These are phyloP conservation scores for Waltergamsia citrina DNA, from an alignment of 2,329 filamentous ascomycete genomes.

Conservation along the genomic window DNA sequence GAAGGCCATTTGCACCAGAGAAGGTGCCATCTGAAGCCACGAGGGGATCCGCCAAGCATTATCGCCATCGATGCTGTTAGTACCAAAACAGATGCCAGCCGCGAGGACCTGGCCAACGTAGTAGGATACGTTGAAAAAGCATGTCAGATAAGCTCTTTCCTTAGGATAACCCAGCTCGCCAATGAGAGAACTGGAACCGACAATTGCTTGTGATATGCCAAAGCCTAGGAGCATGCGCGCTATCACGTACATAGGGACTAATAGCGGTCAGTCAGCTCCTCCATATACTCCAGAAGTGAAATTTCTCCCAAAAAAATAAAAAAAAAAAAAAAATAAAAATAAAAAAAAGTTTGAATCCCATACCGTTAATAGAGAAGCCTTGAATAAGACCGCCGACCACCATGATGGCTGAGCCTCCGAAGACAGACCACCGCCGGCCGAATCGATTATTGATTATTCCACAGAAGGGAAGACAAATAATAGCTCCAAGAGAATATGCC, in stretches of 20 bases:
- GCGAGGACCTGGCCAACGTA: conserved; percentile 40
- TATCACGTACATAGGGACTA: conserved; percentile 44
- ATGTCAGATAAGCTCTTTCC: conserved; percentile 47
- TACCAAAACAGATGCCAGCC: conserved; percentile 39
- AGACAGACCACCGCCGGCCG: conserved; percentile 44
- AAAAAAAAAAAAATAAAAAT: not conserved
- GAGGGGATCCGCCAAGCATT: conserved; percentile 35
- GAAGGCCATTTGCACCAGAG: conserved; percentile 35
- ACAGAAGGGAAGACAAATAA: conserved; percentile 46
- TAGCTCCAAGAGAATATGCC: conserved; percentile 48
- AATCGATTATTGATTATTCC: conserved; percentile 42
- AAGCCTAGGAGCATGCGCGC: conserved; percentile 46
- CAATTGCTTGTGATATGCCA: conserved; percentile 48
- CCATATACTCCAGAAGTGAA: too few relatives aligned
- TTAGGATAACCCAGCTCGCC: conserved; percentile 52
- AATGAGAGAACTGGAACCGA: conserved; percentile 47
- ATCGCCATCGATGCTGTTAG: conserved; percentile 24
- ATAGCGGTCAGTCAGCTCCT: conserved; percentile 9
- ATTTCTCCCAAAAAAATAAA: too few relatives aligned
- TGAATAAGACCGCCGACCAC: conserved; percentile 43
- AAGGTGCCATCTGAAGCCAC: conserved; percentile 33
- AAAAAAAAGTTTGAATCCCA: not conserved
- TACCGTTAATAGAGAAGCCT: conserved; percentile 3
- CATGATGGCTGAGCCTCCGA: conserved; percentile 44
- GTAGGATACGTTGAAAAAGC: conserved; percentile 46